Conservation (phyloP, 306 rosid genomes). For the Rosa chinensis region DNA sequence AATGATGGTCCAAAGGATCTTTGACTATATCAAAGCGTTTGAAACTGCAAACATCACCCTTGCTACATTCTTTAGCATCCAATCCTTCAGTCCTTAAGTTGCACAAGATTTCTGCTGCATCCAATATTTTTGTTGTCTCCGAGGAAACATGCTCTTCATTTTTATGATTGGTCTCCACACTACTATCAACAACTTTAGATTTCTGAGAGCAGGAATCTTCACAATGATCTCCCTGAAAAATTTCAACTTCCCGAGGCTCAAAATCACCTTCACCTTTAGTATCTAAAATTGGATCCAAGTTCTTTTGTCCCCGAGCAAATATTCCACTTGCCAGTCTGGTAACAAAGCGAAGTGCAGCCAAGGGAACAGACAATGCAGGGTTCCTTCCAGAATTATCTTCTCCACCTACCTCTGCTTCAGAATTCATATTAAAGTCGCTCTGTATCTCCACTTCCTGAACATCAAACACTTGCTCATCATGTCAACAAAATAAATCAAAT, state of each 20-base stretch:
- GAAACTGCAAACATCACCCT: conserved; percentile 54
- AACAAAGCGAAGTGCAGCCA: conserved; percentile 84
- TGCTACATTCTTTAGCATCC: conserved; percentile 37
- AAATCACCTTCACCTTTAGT: conserved; percentile 43
- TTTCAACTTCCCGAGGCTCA: conserved; percentile 37
- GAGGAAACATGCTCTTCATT: conserved; percentile 37
- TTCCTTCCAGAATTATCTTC: conserved; percentile 59
- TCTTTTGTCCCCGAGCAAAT: conserved; percentile 80
- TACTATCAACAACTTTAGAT: conserved; percentile 33
- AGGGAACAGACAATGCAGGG: conserved; percentile 79
- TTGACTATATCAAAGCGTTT: conserved; percentile 80
- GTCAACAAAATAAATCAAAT: conserved; percentile 21
- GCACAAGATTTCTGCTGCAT: conserved; percentile 43
- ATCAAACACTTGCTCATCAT: conserved; percentile 20
- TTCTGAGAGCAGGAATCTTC: conserved; percentile 56
- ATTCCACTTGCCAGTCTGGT: conserved; percentile 88
- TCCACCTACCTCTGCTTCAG: conserved; percentile 66
- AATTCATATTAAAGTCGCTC: conserved; percentile 38
- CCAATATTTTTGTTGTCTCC: conserved; percentile 42
- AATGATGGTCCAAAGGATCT: conserved; percentile 90
- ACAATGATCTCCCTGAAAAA: conserved; percentile 36
- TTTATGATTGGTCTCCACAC: conserved; percentile 33
- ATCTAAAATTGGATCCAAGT: conserved; percentile 45
- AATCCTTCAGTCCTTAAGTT: conserved; percentile 46
- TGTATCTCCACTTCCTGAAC: conserved; percentile 69